Evolutionary conservation across 2,329 filamentous ascomycete species (phyloP), one percentile per base, ranked within the genome.

Genomic region (Monosporascus sp.): DNA sequence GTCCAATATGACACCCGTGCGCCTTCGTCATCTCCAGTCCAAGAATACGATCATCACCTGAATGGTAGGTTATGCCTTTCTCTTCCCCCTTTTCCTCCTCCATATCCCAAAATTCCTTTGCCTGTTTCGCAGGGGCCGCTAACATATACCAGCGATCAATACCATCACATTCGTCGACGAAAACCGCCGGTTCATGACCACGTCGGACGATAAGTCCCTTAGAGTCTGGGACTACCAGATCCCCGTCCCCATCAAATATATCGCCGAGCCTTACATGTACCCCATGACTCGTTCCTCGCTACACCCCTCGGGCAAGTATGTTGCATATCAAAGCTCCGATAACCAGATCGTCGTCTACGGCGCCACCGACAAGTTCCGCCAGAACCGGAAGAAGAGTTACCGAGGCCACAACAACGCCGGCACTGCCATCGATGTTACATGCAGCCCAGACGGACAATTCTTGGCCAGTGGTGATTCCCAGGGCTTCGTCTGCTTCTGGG

Each of bases 181-280:
- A 55, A 91, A 92, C 70, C 86, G 93, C 37, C 88, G 95, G 41
- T 99, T 99, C 79, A 94, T 99, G 77, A 96, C 93, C 26, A 99
- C 95, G 1, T 96, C 91, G 0, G 94, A 99, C 76, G 94, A 99
- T 76, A 96, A 97, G 71, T 93, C 88, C 7, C 81, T 99, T 24
- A 87, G 94, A 56, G 93, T 93, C 1, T 99, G 95, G 95, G 95
- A 99, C 73, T 97, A 96, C 76, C 91, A 92, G 63, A 97, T 99
- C 62, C 94, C 94, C 1, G 94, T 99, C 0, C 94, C 94, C 0
- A 97, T 99, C 79, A 97, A 97, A 70, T 95, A 95, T 75, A 95
- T 96, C 65, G 93, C 93, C 26, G 94, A 99, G 70, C 91, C 93
- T 2, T 91, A 97, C 76, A 97, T 99, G 91, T 99, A 94, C 72